These are phyloP conservation scores for Clavispora fructus DNA, from an alignment of 805 yeast genomes.

Conservation along the genomic window DNA sequence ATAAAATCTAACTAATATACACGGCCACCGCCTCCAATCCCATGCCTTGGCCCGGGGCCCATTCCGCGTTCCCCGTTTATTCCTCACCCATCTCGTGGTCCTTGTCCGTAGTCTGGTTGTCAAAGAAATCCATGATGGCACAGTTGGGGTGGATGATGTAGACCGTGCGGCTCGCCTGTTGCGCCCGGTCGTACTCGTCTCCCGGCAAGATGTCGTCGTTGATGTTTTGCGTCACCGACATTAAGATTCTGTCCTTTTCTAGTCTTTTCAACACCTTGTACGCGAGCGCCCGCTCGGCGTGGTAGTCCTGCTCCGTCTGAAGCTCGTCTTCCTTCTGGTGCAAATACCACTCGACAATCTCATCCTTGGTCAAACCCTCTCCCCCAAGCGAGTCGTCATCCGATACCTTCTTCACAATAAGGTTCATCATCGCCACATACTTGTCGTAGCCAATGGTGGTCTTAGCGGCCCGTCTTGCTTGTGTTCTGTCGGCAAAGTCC, in stretches of 20 bases:
- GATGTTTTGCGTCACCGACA: conserved; percentile 42
- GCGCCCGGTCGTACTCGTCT: conserved; percentile 7
- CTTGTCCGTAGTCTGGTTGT: conserved; percentile 17
- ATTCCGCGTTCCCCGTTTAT: neutral
- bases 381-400: conserved; percentile 44
- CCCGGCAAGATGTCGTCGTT: conserved; percentile 24
- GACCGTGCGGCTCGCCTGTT: conserved; percentile 20
- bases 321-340: conserved; percentile 67
- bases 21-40: neutral
- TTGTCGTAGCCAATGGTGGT: conserved; percentile 71
- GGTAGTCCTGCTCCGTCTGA: conserved; percentile 62
- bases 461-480: conserved; percentile 22
- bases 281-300: conserved; percentile 65
- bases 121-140: conserved; percentile 65
- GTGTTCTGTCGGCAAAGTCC: neutral
- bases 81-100: conserved; percentile 2
- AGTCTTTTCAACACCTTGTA: conserved; percentile 77
- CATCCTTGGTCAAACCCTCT: conserved; percentile 62
- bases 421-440: conserved; percentile 77
- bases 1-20: neutral
- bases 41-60: neutral
- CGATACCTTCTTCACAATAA: conserved; percentile 61
- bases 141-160: conserved; percentile 72
- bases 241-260: conserved; percentile 77
- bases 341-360: conserved; percentile 77